Conservation (phyloP, 768 basidiomycete genomes). For the Russula foetens region DNA sequence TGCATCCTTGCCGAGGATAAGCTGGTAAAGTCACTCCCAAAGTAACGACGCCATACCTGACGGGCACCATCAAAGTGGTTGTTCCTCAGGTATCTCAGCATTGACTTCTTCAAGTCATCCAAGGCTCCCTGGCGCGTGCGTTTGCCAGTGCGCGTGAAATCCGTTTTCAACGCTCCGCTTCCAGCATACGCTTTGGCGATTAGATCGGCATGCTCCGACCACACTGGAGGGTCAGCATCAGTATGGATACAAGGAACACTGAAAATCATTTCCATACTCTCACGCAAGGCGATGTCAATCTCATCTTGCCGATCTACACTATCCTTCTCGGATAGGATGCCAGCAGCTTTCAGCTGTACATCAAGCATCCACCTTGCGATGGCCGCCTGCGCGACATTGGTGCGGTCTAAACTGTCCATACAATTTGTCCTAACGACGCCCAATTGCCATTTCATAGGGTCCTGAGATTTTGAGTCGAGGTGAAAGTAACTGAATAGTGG, state of each 20-base stretch:
- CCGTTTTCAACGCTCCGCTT: constrained; percentile 92
- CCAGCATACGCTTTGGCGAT: constrained; percentile 91
- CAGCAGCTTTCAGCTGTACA: constrained; percentile 63
- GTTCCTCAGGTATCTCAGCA: constrained; percentile 86
- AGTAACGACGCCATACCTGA: constrained; percentile 41
- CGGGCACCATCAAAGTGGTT: constrained; percentile 94
- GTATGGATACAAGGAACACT: background rate
- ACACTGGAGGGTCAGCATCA: constrained; percentile 49
- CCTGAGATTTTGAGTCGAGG: constrained; percentile 39
- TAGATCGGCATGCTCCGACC: constrained; percentile 93
- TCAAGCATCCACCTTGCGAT: constrained; percentile 81
- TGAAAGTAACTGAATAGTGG: constrained; percentile 61
- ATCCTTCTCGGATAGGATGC: constrained; percentile 62
- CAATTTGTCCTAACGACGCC: constrained; percentile 91
- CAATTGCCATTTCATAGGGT: constrained; percentile 51
- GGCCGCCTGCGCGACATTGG: constrained; percentile 92
- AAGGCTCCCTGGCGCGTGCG: constrained; percentile 72
- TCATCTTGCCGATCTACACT: constrained; percentile 75
- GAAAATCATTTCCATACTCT: constrained; percentile 47
- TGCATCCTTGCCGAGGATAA: constrained; percentile 53
- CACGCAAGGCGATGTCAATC: constrained; percentile 77
- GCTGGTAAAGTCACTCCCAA: background rate
- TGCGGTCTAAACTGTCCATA: constrained; percentile 95
- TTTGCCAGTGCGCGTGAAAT: constrained; percentile 91
- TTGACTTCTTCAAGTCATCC: constrained; percentile 81